Evolutionary conservation across 176 grass and related monocot genomes (phyloP), one percentile per base, ranked within the genome.

Genomic region (Eleusine indica): DNA sequence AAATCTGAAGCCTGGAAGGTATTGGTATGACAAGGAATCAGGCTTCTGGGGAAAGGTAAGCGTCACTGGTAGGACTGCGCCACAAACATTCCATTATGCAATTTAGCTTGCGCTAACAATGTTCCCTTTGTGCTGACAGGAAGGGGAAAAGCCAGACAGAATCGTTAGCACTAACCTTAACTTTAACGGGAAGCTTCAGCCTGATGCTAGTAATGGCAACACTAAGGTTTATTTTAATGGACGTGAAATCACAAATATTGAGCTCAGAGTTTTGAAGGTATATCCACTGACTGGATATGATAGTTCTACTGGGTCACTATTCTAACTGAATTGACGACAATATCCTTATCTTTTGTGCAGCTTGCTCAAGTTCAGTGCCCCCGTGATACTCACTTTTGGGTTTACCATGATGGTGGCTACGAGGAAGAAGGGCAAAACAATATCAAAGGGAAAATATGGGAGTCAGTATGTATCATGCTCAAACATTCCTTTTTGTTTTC

Each of bases 341-440:
- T 62, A 25, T 66, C 47, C 47, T 43, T 22, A 1, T 71, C 37
- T 74, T 76, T 52, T 69, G 53, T 85, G 39, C 77, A 98, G 96
- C 13, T 98, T 69, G 93, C 93, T 75, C 85, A 89, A 78, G 96
- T 98, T 41, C 96, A 98, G 18, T 98, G 96, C 64, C 96, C 96
- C 49, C 93, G 91, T 67, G 96, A 87, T 82, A 98, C 96, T 67
- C 96, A 98, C 80, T 98, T 98, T 77, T 98, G 96, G 96, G 96
- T 98, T 35, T 98, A 98, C 77, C 87, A 95, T 80, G 96, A 95
- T 79, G 96, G 96, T 7, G 76, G 89, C 28, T 98, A 94, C 3
- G 96, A 98, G 85, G 96, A 98, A 88, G 96, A 98, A 95, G 96
- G 96, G 48, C 96, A 98, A 88, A 98, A 98, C 47, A 95, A 98